Base-by-base conservation (phyloP, 257 asterid genomes). In the Agastache rugosa region DNA sequence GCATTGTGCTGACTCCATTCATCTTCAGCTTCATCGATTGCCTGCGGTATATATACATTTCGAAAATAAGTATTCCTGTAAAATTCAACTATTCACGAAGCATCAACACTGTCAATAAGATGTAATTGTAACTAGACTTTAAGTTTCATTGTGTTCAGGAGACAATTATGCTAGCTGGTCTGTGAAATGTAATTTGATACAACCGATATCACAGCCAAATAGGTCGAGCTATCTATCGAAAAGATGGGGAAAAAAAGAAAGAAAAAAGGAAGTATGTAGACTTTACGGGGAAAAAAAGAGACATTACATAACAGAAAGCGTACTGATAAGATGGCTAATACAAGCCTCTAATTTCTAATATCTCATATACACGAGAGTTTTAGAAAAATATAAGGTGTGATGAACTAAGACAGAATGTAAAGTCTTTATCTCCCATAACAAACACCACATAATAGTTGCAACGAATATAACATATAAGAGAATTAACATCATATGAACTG, bases 1-100 rank as follows among this genome's bases (percentile, higher is more conserved):
- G 99, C 97, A 15, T 89, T 92, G 85, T 94, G 99, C 75, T 89
- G 97, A 69, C 98, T 94, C 98, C 99, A 94, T 77, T 94, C 99
- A 39, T 92, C 97, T 85, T 92, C 99, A 6, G 96, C 98, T 82
- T 92, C 99, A 67, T 92, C 97, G 58, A 94, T 94, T 25, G 99
- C 99, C 99, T 92, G 85, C 77, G 41, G 67, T 15, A 59, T 39
- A 42, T 50, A 41, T 16, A 41, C 34, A 3, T 25, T 56, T 70
- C 22, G n/a, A 48, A 20, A 64, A 45, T n/a, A 20, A 19, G 16
- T 15, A 54, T 56, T 29, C 17, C 19, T 11, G 16, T 27, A 23
- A n/a, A 59, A n/a, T 6, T 6, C 11, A 41, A 23, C 23, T 15
- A 22, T 71, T 22, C 47, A 19, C 11, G 25, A 23, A 25, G 56